phyloP scores from a whole-genome alignment of 148 eudicot genomes.

The Chenopodium formosanum region DNA sequence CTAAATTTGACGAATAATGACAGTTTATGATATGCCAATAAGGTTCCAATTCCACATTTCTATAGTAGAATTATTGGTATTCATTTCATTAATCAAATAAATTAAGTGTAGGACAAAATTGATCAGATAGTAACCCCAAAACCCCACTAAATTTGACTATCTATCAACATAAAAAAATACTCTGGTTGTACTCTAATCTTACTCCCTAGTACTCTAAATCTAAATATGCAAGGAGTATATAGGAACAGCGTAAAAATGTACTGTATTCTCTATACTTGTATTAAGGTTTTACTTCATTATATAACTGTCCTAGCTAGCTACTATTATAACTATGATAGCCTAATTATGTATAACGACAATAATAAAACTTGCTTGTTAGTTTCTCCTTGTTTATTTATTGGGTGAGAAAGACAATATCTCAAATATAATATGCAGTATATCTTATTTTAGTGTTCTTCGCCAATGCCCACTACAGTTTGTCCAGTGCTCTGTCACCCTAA shows the following conservation, averaged over 20 bases:
- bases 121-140: background rate
- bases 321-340: background rate
- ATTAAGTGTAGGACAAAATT: background rate
- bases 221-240: too few species aligned
- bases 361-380: too few species aligned
- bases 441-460: background rate
- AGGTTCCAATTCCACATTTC: background rate
- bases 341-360: background rate
- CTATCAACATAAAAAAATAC: background rate
- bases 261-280: too few species aligned
- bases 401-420: background rate
- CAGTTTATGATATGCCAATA: background rate
- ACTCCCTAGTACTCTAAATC: too few species aligned
- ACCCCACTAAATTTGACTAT: background rate
- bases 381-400: too few species aligned
- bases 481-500: background rate
- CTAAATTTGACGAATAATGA: background rate
- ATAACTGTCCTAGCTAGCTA: too few species aligned
- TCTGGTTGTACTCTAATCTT: too few species aligned
- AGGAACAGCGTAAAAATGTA: too few species aligned
- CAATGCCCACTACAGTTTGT: conserved; percentile 23
- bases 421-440: too few species aligned
- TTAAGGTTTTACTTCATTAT: background rate
- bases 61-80: background rate
- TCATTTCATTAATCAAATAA: background rate